Percentiles rank a stretch among this genome's conserved stretches.
phyloP scores from a whole-genome alignment of 1,284 basidiomycete species.

The Naganishia sp. region DNA sequence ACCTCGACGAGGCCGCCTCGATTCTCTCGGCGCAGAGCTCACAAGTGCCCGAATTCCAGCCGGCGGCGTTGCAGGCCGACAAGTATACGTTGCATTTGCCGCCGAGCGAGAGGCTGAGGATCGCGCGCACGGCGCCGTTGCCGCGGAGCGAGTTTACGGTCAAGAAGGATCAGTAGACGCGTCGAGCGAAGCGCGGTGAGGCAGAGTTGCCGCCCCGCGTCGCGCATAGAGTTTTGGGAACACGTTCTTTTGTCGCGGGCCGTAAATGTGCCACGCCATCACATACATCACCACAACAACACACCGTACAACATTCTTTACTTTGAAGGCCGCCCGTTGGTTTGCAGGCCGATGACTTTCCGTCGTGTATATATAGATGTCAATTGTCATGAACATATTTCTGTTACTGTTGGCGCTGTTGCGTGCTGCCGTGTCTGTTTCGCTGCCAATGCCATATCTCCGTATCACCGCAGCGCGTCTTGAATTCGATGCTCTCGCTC shows the following conservation, averaged over 20 bases:
- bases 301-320: slow-evolving; percentile 20
- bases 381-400: neutral
- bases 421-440: too few relatives aligned
- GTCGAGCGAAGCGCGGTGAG: neutral
- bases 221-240: too few relatives aligned
- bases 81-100: slow-evolving; percentile 48
- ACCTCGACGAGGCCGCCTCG: slow-evolving; percentile 32
- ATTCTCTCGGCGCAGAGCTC: slow-evolving; percentile 38
- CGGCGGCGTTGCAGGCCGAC: slow-evolving; percentile 48
- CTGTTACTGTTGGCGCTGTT: too few relatives aligned
- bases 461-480: too few relatives aligned
- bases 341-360: neutral
- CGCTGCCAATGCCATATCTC: too few relatives aligned
- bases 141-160: slow-evolving; percentile 24
- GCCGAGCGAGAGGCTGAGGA: slow-evolving; percentile 50
- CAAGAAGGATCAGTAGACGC: slow-evolving; percentile 22
- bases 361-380: slow-evolving; percentile 4
- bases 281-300: slow-evolving; percentile 3
- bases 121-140: slow-evolving; percentile 44
- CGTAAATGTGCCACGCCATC: neutral
- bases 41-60: slow-evolving; percentile 48
- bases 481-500: too few relatives aligned
- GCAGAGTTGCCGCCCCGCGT: too few relatives aligned
- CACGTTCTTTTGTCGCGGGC: neutral
- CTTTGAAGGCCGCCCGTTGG: too few relatives aligned